Evolutionary conservation across 495 filamentous ascomycete species (phyloP), one percentile per base, ranked within the genome.

Genomic region (Lepraria neglecta): DNA sequence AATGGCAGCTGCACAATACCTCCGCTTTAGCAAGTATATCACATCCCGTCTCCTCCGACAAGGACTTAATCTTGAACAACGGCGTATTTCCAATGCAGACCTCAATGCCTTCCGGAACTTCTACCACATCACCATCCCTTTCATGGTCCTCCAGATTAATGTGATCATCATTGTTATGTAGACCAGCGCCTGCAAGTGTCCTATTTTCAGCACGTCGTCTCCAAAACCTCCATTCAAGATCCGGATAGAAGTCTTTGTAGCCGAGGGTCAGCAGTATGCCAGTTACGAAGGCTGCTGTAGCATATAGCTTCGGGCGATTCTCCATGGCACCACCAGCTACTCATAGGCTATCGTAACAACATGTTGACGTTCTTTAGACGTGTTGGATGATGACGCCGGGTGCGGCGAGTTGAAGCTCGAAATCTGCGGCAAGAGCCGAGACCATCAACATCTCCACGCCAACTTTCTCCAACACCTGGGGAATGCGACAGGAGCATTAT

Each of bases 71-170:
- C 50, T 84, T 81, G 65, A 99, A 81, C 1, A 99, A 77, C 3
- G 91, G 95, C 9, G 94, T 99, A 71, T 95, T 90, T 56, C 94
- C 95, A 68, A 99, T 96, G 68, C 86, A 89, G 43, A 89, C 91
- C 73, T 96, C 90, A 62, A 99, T 87, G 2, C 92, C 95, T 44
- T 89, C 84, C 15, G 66, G 38, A 11, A 56, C 45, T 6, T 60
- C 38, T 6, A 35, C 45, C 28, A 24, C 6, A 7, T 3, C 7
- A 9, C 42, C 56, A n/a, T 42, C 24, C 28, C 42, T 62, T 31
- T 64, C 63, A 61, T 62, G 67, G 48, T 69, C 67, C 56, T 67
- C 61, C 31, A 68, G 59, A 17, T 63, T 40, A 47, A 69, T 64
- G 6, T 65, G 58, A 50, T 47, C 56, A 51, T 42, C 42, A 24